Evolutionary conservation across 73 alveolate genomes (phyloP), one percentile per base, ranked within the genome.

Genomic region (Effrenium voratum): DNA sequence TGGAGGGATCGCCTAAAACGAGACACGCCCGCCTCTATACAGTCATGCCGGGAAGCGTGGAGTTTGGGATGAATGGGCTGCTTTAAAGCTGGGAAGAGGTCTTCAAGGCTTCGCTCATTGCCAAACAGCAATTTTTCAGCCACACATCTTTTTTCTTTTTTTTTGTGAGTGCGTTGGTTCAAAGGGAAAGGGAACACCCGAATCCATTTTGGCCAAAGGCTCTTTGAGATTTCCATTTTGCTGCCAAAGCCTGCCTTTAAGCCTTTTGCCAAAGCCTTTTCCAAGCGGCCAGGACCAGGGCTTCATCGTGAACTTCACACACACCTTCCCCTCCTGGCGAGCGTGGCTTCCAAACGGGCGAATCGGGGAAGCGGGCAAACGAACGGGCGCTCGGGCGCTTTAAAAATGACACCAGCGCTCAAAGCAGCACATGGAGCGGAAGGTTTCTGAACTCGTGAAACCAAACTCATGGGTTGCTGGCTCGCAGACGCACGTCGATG

Each of bases 311-410:
- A 91, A 91, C 79, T 91, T 91, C 90, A 91, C 98, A 15, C 98
- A 91, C 90, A 91, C 98, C 98, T 91, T 91, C 38, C 98, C 98
- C 41, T 68, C 98, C 45, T 91, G 98, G 98, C 98, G 98, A 38
- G 94, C 43, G 50, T 30, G n/a, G n/a, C n/a, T n/a, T n/a, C n/a
- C n/a, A n/a, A n/a, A n/a, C n/a, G n/a, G n/a, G n/a, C n/a, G n/a
- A n/a, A n/a, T n/a, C n/a, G n/a, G n/a, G n/a, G n/a, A n/a, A n/a
- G n/a, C n/a, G n/a, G n/a, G n/a, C n/a, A n/a, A n/a, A n/a, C n/a
- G n/a, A n/a, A n/a, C n/a, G n/a, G n/a, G n/a, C n/a, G n/a, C n/a
- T n/a, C n/a, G n/a, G n/a, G n/a, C n/a, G n/a, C n/a, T n/a, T n/a
- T n/a, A n/a, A n/a, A n/a, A n/a, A n/a, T n/a, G n/a, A n/a, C n/a